These are phyloP conservation scores for Kwoniella newhampshirensis DNA, from an alignment of 768 basidiomycete species.

Conservation along the genomic window DNA sequence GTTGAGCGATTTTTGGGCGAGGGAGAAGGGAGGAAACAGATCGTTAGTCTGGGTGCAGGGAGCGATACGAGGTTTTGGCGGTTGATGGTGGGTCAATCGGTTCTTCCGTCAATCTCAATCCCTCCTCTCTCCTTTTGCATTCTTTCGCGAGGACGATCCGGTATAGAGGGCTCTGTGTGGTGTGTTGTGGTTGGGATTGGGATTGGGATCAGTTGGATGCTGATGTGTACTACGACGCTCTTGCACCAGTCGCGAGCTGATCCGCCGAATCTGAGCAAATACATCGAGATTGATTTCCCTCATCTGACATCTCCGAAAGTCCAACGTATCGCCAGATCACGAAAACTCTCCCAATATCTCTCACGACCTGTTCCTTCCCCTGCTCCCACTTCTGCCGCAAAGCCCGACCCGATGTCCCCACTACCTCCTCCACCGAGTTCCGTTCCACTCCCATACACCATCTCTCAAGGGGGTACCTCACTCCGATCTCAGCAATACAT, in stretches of 20 bases:
- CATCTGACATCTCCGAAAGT: constrained; percentile 77
- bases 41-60: constrained; percentile 91
- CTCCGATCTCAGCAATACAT: constrained; percentile 62
- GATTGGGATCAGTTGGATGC: background rate
- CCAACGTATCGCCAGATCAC: constrained; percentile 44
- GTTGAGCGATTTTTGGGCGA: constrained; percentile 65
- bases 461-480: constrained; percentile 53
- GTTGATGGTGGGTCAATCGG: constrained; percentile 64
- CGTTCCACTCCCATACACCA: constrained; percentile 12
- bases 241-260: constrained; percentile 61
- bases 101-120: too few relatives aligned
- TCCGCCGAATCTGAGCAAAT: constrained; percentile 60
- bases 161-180: too few relatives aligned
- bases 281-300: constrained; percentile 88
- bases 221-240: background rate
- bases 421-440: background rate
- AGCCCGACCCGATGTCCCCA: background rate
- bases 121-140: too few relatives aligned
- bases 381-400: too few relatives aligned
- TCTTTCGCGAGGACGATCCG: too few relatives aligned
- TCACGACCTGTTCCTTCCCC: background rate
- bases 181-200: too few relatives aligned
- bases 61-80: constrained; percentile 97
- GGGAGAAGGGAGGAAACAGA: constrained; percentile 65
- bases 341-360: constrained; percentile 17